phyloP scores from a whole-genome alignment of 805 yeast species.

The Lipomyces kockii region DNA sequence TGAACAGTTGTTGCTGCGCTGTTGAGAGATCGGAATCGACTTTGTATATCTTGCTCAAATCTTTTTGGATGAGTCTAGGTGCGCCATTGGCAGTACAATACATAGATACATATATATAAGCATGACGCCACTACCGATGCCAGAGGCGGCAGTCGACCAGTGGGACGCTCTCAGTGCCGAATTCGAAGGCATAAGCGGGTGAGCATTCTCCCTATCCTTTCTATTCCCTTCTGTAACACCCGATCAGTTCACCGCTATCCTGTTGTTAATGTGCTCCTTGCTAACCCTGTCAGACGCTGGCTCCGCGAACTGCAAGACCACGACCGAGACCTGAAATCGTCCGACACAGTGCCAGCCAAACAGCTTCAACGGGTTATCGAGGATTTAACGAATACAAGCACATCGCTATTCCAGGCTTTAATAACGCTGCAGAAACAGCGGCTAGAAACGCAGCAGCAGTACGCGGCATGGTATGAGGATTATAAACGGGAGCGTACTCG shows the following conservation, averaged over 20 bases:
- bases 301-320: constrained; percentile 20
- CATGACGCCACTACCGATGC: constrained; percentile 23
- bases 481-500: constrained; percentile 23
- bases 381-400: constrained; percentile 25
- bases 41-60: neutral
- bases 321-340: constrained; percentile 14
- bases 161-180: constrained; percentile 30
- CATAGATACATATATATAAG: neutral
- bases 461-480: constrained; percentile 25
- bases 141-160: constrained; percentile 13
- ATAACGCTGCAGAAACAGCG: constrained; percentile 31
- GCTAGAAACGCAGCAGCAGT: constrained; percentile 25
- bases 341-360: constrained; percentile 23
- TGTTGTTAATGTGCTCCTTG: neutral
- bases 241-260: too few species aligned
- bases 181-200: constrained; percentile 30
- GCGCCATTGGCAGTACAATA: neutral
- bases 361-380: constrained; percentile 20
- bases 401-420: constrained; percentile 25
- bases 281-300: constrained; percentile 13
- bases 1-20: neutral
- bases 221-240: too few species aligned
- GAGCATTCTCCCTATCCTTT: neutral
- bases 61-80: neutral
- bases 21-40: neutral